Conservation (phyloP, 768 basidiomycete species). For the Termitomyces sp. region DNA sequence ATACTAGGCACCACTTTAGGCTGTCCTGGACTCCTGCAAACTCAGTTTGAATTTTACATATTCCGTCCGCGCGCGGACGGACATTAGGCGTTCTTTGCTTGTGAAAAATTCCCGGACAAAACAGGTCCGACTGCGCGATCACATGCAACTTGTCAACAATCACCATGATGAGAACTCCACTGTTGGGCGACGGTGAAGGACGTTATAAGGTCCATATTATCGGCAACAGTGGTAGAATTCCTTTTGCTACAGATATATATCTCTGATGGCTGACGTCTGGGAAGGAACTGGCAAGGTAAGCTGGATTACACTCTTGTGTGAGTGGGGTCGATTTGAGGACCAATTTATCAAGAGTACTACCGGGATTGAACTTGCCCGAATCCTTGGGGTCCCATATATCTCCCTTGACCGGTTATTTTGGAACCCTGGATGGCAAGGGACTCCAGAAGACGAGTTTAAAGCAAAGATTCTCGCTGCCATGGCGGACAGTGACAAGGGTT, state of each 20-base stretch:
- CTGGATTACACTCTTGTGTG: not conserved
- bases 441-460: slow-evolving; percentile 23
- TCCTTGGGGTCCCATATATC: slow-evolving; percentile 40
- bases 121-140: not conserved
- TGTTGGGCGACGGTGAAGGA: slow-evolving; percentile 40
- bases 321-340: not conserved
- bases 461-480: slow-evolving; percentile 23
- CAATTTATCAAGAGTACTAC: slow-evolving; percentile 37
- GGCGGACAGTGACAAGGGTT: slow-evolving; percentile 29
- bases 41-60: not conserved
- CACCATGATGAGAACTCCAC: slow-evolving; percentile 14
- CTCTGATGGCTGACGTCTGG: not conserved
- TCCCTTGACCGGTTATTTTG: slow-evolving; percentile 42
- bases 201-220: slow-evolving; percentile 39
- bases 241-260: not conserved
- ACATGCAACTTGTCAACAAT: not conserved
- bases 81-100: not conserved
- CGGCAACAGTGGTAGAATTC: slow-evolving; percentile 33
- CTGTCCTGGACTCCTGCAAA: not conserved
- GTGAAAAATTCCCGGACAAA: not conserved
- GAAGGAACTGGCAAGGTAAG: slow-evolving; percentile 27
- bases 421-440: slow-evolving; percentile 41
- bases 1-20: too few species aligned
- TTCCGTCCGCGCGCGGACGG: not conserved
- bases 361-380: slow-evolving; percentile 32